Percentiles rank a stretch among this genome's conserved stretches.
Conservation (phyloP, 2,329 filamentous ascomycete species). For the Cryphonectria naterciae region DNA sequence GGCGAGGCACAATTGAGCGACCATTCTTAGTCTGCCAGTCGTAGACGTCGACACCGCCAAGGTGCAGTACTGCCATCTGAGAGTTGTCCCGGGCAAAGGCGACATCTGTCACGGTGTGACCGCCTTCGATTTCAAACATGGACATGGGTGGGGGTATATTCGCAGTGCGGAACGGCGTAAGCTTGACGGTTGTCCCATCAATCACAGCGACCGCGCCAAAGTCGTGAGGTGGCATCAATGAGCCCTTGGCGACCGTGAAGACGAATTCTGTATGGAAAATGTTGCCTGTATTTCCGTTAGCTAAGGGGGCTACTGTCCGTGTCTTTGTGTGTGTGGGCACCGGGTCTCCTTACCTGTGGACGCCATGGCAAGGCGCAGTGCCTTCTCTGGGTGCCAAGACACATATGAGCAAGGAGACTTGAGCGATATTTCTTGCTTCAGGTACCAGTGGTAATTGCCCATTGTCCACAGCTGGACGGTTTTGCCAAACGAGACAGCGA, state of each 20-base stretch:
- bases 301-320: background rate
- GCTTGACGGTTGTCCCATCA: constrained; percentile 77
- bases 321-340: background rate
- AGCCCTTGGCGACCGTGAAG: constrained; percentile 70
- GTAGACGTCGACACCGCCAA: constrained; percentile 68
- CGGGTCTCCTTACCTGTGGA: constrained; percentile 50
- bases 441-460: constrained; percentile 97
- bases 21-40: constrained; percentile 67
- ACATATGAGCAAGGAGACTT: constrained; percentile 41
- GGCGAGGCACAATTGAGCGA: constrained; percentile 49
- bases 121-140: constrained; percentile 70
- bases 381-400: constrained; percentile 87
- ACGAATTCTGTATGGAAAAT: constrained; percentile 68
- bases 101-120: constrained; percentile 71
- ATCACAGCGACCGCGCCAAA: constrained; percentile 80
- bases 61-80: constrained; percentile 73
- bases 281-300: constrained; percentile 33
- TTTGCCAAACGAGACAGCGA: constrained; percentile 77
- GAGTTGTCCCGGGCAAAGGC: constrained; percentile 69
- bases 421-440: constrained; percentile 82
- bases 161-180: constrained; percentile 82
- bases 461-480: constrained; percentile 93
- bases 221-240: constrained; percentile 72
- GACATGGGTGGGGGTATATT: constrained; percentile 95
- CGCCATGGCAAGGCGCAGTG: constrained; percentile 67